Conservation (phyloP, 257 asterid genomes). For the Ilex aquifolium region DNA sequence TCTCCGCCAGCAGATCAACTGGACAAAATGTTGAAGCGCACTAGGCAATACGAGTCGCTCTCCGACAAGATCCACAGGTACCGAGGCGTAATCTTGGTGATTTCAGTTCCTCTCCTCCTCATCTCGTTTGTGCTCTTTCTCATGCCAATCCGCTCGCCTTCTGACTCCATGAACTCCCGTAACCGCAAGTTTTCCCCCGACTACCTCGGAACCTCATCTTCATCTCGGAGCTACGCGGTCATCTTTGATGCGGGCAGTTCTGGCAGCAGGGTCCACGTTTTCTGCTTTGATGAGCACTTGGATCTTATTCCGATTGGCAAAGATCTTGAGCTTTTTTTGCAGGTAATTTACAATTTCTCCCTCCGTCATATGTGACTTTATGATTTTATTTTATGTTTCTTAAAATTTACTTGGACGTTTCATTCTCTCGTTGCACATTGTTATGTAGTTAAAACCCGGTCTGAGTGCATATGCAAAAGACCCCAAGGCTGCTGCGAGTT, state of each 20-base stretch:
- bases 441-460: slow-evolving; percentile 53
- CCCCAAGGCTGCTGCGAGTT: slow-evolving; percentile 54
- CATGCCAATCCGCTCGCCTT: slow-evolving; percentile 28
- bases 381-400: no score
- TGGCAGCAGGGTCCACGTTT: slow-evolving; percentile 88
- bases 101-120: slow-evolving; percentile 55
- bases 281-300: slow-evolving; percentile 58
- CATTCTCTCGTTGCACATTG: background rate
- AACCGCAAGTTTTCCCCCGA: slow-evolving; percentile 35
- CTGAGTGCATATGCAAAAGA: slow-evolving; percentile 51
- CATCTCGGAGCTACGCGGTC: slow-evolving; percentile 52
- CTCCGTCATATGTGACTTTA: no score
- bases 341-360: background rate
- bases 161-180: slow-evolving; percentile 17
- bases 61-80: slow-evolving; percentile 66
- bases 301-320: slow-evolving; percentile 78
- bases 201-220: background rate
- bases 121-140: slow-evolving; percentile 39
- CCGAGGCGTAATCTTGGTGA: slow-evolving; percentile 60
- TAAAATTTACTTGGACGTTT: no score
- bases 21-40: slow-evolving; percentile 68
- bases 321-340: slow-evolving; percentile 57
- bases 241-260: slow-evolving; percentile 93
- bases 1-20: slow-evolving; percentile 31
- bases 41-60: slow-evolving; percentile 38